Base-by-base conservation (phyloP, 1,139 yeast species). In the Ogataea hybrid region DNA sequence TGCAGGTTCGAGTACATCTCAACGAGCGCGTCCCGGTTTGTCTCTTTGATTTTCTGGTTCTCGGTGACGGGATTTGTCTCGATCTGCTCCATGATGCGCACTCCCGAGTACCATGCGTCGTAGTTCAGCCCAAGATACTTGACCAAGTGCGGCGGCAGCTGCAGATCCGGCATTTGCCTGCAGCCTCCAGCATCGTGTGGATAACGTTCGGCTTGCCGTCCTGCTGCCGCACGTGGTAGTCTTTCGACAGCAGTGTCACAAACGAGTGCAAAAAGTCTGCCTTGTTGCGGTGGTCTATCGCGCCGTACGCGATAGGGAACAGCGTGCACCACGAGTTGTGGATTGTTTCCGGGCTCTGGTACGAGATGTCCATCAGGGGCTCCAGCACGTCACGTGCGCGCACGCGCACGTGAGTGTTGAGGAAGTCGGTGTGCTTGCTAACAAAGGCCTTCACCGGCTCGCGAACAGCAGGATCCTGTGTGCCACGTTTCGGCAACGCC, bases 91-190 rank as follows among this genome's bases (percentile, higher is more conserved):
- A 92, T 68, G 15, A 89, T 75, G 46, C 83, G 81, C 36, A 94
- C 79, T 9, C 96, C 88, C 42, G 88, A 85, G 51, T 89, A 84
- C 97, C 98, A 92, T 1, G 95, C 84, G 61, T 87, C 82, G 62
- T 84, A 92, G 46, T 92, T 84, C 41, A 83, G 74, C 9, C 96
- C 97, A 34, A 92, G 69, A 54, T 90, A 89, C 60, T 90, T 95
- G 37, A 90, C 81, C 27, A 95, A 75, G 63, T 92, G 96, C 4
- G 99, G 97, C 5, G 99, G 98, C n/a, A 88, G 63, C 53, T 84
- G 90, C 8, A 89, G 67, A 20, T 77, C 83, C 14, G 81, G 49
- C 94, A 82, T 46, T 75, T 69, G 3, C 90, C 81, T 25, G 87
- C 75, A 32, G 95, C 97, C 52, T 84, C 95, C 37, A 94, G 67